Conservation (phyloP, 257 asterid genomes). For the Plectranthus barbatus region DNA sequence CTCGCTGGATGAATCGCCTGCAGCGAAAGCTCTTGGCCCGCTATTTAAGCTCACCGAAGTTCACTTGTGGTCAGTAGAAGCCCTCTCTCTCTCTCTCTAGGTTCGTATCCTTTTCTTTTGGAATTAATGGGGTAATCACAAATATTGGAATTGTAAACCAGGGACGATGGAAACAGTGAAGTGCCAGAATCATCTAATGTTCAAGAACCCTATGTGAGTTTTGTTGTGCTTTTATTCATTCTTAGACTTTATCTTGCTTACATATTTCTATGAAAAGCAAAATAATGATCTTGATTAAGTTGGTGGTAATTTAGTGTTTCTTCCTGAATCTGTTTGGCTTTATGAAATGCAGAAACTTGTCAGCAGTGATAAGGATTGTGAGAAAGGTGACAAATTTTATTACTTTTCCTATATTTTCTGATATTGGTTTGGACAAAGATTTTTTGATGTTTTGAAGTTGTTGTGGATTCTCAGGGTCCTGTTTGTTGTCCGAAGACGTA, state of each 20-base stretch:
- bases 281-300: background rate
- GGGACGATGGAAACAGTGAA: no score
- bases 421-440: slow-evolving; percentile 5
- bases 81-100: background rate
- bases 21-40: slow-evolving; percentile 61
- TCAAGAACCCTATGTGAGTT: no score
- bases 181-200: no score
- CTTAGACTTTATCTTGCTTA: no score
- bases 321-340: slow-evolving; percentile 1
- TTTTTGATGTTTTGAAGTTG: slow-evolving; percentile 13
- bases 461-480: slow-evolving; percentile 29
- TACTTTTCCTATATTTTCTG: background rate
- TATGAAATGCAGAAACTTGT: slow-evolving; percentile 36
- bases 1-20: slow-evolving; percentile 31
- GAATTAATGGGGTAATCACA: background rate
- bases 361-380: slow-evolving; percentile 14
- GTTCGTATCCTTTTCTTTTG: background rate
- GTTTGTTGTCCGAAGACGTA: slow-evolving; percentile 34
- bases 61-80: slow-evolving; percentile 44
- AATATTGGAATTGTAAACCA: no score
- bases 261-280: no score
- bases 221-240: no score
- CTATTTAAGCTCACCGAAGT: no score
- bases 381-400: slow-evolving; percentile 22
- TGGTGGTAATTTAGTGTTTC: background rate